Base-by-base conservation (phyloP, 441 rosid genomes). In the Cnidoscolus chayamansa region DNA sequence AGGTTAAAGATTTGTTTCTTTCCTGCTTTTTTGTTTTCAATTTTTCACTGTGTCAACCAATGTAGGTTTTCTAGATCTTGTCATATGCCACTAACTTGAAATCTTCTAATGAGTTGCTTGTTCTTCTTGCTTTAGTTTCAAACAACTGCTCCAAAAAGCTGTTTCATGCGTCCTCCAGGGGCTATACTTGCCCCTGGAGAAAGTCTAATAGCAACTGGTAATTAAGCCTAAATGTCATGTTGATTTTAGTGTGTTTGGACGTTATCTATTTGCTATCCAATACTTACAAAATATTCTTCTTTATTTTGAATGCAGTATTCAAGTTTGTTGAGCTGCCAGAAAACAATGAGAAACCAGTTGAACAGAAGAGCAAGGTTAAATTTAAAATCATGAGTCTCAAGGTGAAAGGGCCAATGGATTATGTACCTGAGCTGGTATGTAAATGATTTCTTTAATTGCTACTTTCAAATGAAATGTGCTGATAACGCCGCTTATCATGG, bases 111-210 rank as follows among this genome's bases (percentile, higher is more conserved):
- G 0, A 40, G 43, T 65, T 71, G 35, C 17, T 31, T 12, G 53
- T 62, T 76, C 16, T 40, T 49, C 49, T 19, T 77, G 67, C 16
- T 76, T 30, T 59, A 87, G 95, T 90, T 90, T 78, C 95, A 88
- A 84, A 89, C 95, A 19, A 89, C 95, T 70, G 91, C 86, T 47
- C 95, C 95, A 20, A 89, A 89, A 78, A 90, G 95, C 73, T 88
- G 95, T 70, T 90, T 83, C 78, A 88, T 90, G 95, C 89, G 92
- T 40, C 92, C 92, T 65, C 92, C 92, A 0, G 92, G 92, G 35
- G 88, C 83, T n/a, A 78, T 86, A 51, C 95, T 90, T 63, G 81
- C 91, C 70, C 91, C 95, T 7, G 87, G 91, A 35, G 92, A 90
- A 82, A 84, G 81, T 74, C 71, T 90, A 63, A 80, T 85, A n/a